phyloP scores from a whole-genome alignment of 805 yeast genomes.

The Saturnispora ahearnii region DNA sequence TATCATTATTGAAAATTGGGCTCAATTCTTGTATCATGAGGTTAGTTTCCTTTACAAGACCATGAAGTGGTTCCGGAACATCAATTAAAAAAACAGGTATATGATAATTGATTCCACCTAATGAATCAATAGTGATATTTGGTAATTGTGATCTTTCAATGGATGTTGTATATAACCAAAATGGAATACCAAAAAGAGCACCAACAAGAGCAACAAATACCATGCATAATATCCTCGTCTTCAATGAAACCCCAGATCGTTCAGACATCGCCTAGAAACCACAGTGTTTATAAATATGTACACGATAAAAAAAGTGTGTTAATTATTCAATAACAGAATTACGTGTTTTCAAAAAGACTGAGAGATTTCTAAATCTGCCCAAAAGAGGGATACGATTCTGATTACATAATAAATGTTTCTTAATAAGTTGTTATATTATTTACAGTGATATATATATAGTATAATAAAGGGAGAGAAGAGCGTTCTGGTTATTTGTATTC shows the following conservation, averaged over 20 bases:
- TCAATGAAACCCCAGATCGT: neutral
- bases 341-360: too few species aligned
- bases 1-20: neutral
- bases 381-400: too few species aligned
- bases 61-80: constrained; percentile 24
- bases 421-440: neutral
- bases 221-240: constrained; percentile 15
- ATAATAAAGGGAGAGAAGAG: neutral
- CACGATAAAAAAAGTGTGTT: neutral
- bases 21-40: constrained; percentile 23
- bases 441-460: constrained; percentile 1
- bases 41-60: constrained; percentile 31
- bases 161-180: constrained; percentile 52
- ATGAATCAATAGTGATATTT: constrained; percentile 13
- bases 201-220: constrained; percentile 22
- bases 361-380: too few species aligned
- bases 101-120: constrained; percentile 24
- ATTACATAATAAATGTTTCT: neutral
- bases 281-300: too few species aligned
- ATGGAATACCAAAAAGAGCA: constrained; percentile 42
- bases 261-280: too few species aligned
- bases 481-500: neutral
- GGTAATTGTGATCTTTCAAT: constrained; percentile 58
- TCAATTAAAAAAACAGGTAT: constrained; percentile 38
- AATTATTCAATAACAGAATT: neutral